Percentiles rank a stretch among this genome's conserved stretches.
Conservation (phyloP, 192 early-diverging fungal genomes). For the Gryganskiella cystojenkinii region DNA sequence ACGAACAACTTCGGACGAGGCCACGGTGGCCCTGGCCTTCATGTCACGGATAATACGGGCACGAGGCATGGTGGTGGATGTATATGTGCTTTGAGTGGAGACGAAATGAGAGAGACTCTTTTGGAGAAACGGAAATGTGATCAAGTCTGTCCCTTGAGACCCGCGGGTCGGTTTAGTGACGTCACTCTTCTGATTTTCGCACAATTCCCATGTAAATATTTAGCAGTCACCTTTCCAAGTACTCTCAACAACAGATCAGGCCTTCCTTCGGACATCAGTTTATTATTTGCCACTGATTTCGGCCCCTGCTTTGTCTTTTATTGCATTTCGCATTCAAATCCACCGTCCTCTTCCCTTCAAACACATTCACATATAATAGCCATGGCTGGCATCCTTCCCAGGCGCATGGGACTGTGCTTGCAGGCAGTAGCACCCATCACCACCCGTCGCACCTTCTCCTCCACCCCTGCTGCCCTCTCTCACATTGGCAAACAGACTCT, state of each 20-base stretch:
- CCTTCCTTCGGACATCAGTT: no score
- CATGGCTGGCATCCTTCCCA: constrained; percentile 38
- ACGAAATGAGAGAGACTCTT: neutral
- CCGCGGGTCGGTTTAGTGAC: no score
- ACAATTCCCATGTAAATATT: no score
- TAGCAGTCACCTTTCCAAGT: no score
- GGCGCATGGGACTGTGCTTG: constrained; percentile 30
- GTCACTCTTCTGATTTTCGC: no score
- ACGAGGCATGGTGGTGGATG: constrained; percentile 31
- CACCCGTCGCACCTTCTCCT: constrained; percentile 55
- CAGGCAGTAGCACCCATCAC: constrained; percentile 2
- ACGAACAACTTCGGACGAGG: constrained; percentile 74
- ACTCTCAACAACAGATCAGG: no score
- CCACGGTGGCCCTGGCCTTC: constrained; percentile 73
- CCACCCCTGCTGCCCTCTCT: constrained; percentile 62
- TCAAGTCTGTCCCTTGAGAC: no score
- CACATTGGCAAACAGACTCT: constrained; percentile 87
- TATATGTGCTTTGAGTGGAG: neutral
- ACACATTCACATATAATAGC: constrained; percentile 3
- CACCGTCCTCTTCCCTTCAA: no score
- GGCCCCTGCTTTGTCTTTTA: no score
- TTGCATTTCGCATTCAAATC: no score
- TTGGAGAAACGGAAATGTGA: neutral
- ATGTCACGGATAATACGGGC: constrained; percentile 75
- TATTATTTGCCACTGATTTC: no score